Percentiles rank a stretch among this genome's conserved stretches.
phyloP scores from a whole-genome alignment of 1,284 basidiomycete species.

The Moesziomyces parantarcticus region DNA sequence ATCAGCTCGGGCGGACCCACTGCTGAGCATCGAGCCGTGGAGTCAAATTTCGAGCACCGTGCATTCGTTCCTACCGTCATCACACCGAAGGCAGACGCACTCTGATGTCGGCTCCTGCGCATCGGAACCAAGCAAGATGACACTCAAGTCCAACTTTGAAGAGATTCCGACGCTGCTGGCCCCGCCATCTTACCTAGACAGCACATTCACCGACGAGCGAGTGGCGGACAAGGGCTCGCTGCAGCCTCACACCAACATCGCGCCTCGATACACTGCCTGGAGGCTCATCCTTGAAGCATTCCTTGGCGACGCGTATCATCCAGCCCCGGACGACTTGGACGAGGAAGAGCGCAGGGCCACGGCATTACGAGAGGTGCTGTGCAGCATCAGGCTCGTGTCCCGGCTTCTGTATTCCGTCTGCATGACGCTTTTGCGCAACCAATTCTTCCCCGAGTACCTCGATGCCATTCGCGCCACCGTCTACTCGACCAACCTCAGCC shows the following conservation, averaged over 20 bases:
- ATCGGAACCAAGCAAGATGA: slow-evolving; percentile 5
- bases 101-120: no score
- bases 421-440: slow-evolving; percentile 28
- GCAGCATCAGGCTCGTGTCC: slow-evolving; percentile 32
- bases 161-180: slow-evolving; percentile 29
- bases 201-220: slow-evolving; percentile 4
- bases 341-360: slow-evolving; percentile 29
- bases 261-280: slow-evolving; percentile 25
- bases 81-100: background rate
- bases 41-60: no score
- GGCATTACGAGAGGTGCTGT: slow-evolving; percentile 17
- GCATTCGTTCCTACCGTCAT: no score
- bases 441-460: slow-evolving; percentile 32
- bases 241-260: slow-evolving; percentile 8
- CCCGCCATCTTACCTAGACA: slow-evolving; percentile 38
- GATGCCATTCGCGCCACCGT: slow-evolving; percentile 22
- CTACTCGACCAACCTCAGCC: slow-evolving; percentile 26
- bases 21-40: no score
- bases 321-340: slow-evolving; percentile 7
- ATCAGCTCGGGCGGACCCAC: no score
- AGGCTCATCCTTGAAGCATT: slow-evolving; percentile 15
- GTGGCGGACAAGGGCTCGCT: background rate
- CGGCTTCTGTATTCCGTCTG: slow-evolving; percentile 31
- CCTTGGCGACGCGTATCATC: slow-evolving; percentile 1
- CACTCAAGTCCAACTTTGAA: slow-evolving; percentile 38